Evolutionary conservation across 352 stramenopile species (phyloP).

Genomic region (Salisapilia sapeloensis): DNA sequence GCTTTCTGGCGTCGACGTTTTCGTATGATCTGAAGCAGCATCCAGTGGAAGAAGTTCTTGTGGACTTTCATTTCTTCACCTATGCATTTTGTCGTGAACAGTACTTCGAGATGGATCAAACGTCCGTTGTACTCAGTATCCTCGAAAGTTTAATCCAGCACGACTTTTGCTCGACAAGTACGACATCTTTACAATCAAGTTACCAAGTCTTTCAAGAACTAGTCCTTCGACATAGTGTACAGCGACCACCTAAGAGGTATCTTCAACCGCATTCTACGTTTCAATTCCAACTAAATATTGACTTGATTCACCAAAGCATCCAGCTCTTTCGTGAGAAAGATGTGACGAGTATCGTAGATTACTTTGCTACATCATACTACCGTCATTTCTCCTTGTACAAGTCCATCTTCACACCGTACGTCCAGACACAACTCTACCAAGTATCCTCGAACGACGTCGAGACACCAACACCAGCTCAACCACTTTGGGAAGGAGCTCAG

Average conservation of each 20-base stretch:
- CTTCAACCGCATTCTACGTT: neutral
- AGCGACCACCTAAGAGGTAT: slow-evolving; percentile 51
- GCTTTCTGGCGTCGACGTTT: neutral
- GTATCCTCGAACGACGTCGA: slow-evolving; percentile 23
- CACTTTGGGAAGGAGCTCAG: slow-evolving; percentile 20
- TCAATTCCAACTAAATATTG: neutral
- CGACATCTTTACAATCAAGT: slow-evolving; percentile 24
- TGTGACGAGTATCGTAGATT: slow-evolving; percentile 43
- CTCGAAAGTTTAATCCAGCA: slow-evolving; percentile 40
- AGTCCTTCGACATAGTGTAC: slow-evolving; percentile 44
- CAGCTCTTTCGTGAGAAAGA: slow-evolving; percentile 31
- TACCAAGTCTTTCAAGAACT: slow-evolving; percentile 42
- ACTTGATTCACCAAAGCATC: slow-evolving; percentile 12
- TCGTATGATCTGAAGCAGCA: slow-evolving; percentile 6
- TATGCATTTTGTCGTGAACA: slow-evolving; percentile 39
- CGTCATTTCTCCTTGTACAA: slow-evolving; percentile 71
- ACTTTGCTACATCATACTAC: slow-evolving; percentile 64
- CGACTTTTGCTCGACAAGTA: slow-evolving; percentile 26
- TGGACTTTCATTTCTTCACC: slow-evolving; percentile 1
- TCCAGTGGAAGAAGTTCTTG: neutral
- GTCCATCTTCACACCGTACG: slow-evolving; percentile 51
- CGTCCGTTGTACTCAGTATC: slow-evolving; percentile 51
- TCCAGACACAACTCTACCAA: slow-evolving; percentile 32
- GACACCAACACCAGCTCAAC: slow-evolving; percentile 10
- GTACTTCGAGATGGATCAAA: slow-evolving; percentile 30